Evolutionary conservation across 2,329 filamentous ascomycete genomes (phyloP), one percentile per base, ranked within the genome.

Genomic region (Capronia epimyces): DNA sequence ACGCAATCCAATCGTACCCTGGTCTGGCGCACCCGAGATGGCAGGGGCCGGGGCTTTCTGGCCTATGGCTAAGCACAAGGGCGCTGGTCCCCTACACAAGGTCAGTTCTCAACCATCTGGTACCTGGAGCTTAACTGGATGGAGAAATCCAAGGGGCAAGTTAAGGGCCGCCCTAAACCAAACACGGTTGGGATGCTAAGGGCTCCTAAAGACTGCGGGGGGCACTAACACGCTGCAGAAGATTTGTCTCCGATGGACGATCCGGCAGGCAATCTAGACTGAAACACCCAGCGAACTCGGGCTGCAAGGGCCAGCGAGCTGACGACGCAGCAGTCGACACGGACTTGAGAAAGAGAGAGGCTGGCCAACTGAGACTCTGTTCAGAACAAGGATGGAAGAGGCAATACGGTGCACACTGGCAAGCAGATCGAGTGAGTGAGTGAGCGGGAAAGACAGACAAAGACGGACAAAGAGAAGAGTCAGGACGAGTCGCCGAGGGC

Each of bases 251-350:
- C 29, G 42, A 44, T 39, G 43, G 43, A 49, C 47, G 54, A 53
- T 52, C 49, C 37, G 21, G n/a, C 24, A 24, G 46, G 44, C 47
- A 53, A 56, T 56, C 54, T 56, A 43, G 43, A 48, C 46, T 56
- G 54, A 56, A 56, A 56, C 54, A 39, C 32, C 40, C 29, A 44
- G 36, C 18, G 32, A n/a, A 47, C 24, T 27, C 43, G 39, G 7
- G 34, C 34, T 18, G 18, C 31, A 18, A 31, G 27, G 32, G 43
- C 34, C 36, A 34, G 41, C 36, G 37, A 45, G 32, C 43, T 31
- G 34, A 34, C 13, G 29, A 40, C 36, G 31, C 16, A 25, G 44
- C 45, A 31, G 7, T 40, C 16, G 39, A 15, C 20, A 16, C 21
- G 13, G 41, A 13, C n/a, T 29, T 18, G 43, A 34, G 24, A 46